Conservation (phyloP, 371 early-diverging fungal species). For the Thermomucor indicae-seudaticae region DNA sequence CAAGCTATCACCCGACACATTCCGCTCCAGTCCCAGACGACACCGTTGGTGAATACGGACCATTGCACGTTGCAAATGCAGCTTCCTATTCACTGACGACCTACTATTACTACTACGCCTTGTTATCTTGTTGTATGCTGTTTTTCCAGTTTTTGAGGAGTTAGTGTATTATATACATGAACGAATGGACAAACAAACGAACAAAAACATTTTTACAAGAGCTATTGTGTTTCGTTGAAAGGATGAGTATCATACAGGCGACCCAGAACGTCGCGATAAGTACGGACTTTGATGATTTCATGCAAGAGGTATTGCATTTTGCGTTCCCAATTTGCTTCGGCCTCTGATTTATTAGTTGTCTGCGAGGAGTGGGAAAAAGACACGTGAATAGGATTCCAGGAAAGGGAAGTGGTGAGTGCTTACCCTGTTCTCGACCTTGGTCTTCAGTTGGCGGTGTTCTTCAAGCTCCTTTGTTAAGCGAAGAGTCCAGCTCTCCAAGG, state of each 20-base stretch:
- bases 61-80: constrained; percentile 26
- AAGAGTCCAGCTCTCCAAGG: constrained; percentile 1
- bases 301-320: constrained; percentile 14
- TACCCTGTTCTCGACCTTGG: constrained; percentile 9
- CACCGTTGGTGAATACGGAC: constrained; percentile 38
- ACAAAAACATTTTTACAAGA: neutral
- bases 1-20: constrained; percentile 27
- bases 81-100: no score
- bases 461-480: constrained; percentile 9
- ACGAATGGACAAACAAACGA: neutral
- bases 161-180: neutral
- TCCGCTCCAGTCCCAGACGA: constrained; percentile 45
- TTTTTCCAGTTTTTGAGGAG: neutral
- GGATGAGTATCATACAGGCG: neutral
- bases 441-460: constrained; percentile 17
- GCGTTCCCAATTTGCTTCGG: constrained; percentile 12
- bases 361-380: neutral
- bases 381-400: neutral
- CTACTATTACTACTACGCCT: neutral
- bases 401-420: no score
- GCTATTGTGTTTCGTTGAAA: neutral
- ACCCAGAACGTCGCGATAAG: constrained; percentile 5
- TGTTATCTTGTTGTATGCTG: neutral
- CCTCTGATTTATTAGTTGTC: constrained; percentile 3
- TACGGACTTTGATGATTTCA: constrained; percentile 11